Evolutionary conservation across 352 stramenopile genomes (phyloP), one percentile per base, ranked within the genome.

Genomic region (Phytopythium oedochilum): DNA sequence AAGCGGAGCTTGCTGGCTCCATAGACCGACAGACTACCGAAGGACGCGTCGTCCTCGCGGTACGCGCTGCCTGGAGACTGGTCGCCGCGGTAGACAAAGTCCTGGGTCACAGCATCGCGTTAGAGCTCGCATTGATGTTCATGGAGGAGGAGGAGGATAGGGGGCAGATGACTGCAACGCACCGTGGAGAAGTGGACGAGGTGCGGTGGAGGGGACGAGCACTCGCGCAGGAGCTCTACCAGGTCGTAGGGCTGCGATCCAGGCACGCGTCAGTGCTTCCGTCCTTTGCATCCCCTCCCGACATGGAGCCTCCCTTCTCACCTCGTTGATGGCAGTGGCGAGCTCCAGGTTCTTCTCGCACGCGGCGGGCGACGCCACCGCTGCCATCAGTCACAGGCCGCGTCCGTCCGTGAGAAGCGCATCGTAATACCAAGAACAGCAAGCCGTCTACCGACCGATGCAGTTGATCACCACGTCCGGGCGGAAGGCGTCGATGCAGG

Each of bases 101-200:
- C 78, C 73, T 83, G 26, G 5, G 29, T 32, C 5, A 10, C 29
- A 5, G 29, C n/a, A n/a, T n/a, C n/a, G n/a, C n/a, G n/a, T n/a
- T n/a, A n/a, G n/a, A n/a, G n/a, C n/a, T n/a, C n/a, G n/a, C n/a
- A n/a, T n/a, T n/a, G n/a, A n/a, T n/a, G n/a, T n/a, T n/a, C n/a
- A n/a, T n/a, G n/a, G n/a, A n/a, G n/a, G n/a, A n/a, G n/a, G n/a
- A n/a, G n/a, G n/a, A 42, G 3, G 5, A 40, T 9, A 39, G n/a
- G 34, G 20, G 14, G 15, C 14, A 50, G 20, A 23, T 34, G 32
- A 25, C 1, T 46, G 7, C 20, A 52, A 56, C 57, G 40, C 20
- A 75, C 72, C 28, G 78, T 88, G 15, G 78, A 88, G 39, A 89
- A 87, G 52, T 89, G 78, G 17, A 87, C 34, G 38, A 86, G 71